phyloP scores from a whole-genome alignment of 2,329 filamentous ascomycete species.

The Trichoderma atrobrunneum region DNA sequence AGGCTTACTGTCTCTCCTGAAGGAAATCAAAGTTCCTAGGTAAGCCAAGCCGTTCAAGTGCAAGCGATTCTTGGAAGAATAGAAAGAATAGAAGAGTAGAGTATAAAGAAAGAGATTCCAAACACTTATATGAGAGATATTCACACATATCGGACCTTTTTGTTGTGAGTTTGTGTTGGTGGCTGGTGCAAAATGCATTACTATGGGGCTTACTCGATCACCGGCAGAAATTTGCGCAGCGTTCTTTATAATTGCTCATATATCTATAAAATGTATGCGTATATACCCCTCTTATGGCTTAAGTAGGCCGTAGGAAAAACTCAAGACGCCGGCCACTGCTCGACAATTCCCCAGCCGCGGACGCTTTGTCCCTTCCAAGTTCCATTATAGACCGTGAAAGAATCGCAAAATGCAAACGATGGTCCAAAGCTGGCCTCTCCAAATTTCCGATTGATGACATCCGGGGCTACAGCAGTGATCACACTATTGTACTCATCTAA shows the following conservation, averaged over 20 bases:
- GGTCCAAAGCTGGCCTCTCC: background rate
- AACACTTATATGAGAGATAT: background rate
- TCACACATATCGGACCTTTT: background rate
- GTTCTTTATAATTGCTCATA: background rate
- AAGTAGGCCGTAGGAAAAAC: background rate
- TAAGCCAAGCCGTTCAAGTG: background rate
- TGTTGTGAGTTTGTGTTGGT: background rate
- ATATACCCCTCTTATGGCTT: background rate
- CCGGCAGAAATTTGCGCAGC: background rate
- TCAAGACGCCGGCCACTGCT: background rate
- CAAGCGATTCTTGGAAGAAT: background rate
- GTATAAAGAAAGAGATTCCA: background rate
- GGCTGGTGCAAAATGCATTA: background rate
- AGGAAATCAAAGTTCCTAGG: background rate
- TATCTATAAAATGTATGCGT: background rate
- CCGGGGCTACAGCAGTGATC: background rate
- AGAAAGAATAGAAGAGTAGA: background rate
- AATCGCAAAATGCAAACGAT: background rate
- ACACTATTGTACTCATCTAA: background rate
- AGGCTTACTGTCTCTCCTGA: background rate
- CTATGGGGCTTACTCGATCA: background rate
- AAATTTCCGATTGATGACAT: background rate
- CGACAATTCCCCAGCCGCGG: background rate
- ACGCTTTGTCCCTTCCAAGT: background rate
- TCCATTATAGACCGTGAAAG: background rate